Conservation (phyloP, 2,329 filamentous ascomycete genomes). For the Hortaea werneckii region DNA sequence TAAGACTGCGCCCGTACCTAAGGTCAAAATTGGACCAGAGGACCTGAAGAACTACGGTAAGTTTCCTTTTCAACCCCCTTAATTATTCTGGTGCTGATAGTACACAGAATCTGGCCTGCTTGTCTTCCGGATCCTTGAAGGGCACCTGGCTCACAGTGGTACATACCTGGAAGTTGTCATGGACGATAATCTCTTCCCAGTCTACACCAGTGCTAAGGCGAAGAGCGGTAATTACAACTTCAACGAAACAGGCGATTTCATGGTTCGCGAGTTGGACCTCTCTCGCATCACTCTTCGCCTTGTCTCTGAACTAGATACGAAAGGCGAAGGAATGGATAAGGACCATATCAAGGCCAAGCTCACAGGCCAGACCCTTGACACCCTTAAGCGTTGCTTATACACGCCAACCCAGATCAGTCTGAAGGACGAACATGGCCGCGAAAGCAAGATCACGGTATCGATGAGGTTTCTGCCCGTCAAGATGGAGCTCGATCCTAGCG, state of each 20-base stretch:
- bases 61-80: constrained; percentile 11
- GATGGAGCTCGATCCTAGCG: constrained; percentile 87
- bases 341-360: constrained; percentile 73
- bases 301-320: constrained; percentile 66
- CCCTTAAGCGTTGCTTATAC: constrained; percentile 72
- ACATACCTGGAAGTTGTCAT: constrained; percentile 80
- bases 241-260: constrained; percentile 87
- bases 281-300: constrained; percentile 84
- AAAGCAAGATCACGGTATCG: constrained; percentile 77
- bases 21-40: constrained; percentile 66
- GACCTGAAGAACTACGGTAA: constrained; percentile 69
- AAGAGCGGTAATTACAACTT: constrained; percentile 60
- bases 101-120: constrained; percentile 71
- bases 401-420: constrained; percentile 76
- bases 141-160: constrained; percentile 65
- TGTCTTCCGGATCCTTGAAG: constrained; percentile 89
- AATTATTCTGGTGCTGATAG: constrained; percentile 26
- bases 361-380: constrained; percentile 74
- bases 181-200: constrained; percentile 88
- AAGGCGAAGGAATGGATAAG: constrained; percentile 56
- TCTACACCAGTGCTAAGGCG: constrained; percentile 72
- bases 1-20: constrained; percentile 52
- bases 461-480: constrained; percentile 89
- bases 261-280: constrained; percentile 94
- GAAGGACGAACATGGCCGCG: constrained; percentile 63